Evolutionary conservation across 2,329 filamentous ascomycete species (phyloP).

Genomic region (Colletotrichum zoysiae): DNA sequence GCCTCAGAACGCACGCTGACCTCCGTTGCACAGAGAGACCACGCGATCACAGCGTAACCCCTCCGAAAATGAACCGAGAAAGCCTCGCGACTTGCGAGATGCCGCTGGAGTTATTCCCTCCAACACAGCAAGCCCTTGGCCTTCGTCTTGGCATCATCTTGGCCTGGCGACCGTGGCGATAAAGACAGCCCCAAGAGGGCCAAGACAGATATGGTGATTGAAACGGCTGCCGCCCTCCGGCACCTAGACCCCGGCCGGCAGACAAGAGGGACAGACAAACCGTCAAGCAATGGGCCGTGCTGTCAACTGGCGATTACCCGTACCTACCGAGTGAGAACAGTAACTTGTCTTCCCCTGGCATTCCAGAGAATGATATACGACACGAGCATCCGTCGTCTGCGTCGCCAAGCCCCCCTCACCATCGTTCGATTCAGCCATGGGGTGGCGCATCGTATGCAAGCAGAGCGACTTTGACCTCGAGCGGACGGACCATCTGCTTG

Average conservation of each 20-base stretch:
- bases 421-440: neutral
- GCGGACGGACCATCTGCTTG: neutral
- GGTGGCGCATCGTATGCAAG: neutral
- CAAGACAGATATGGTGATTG: constrained; percentile 13
- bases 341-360: constrained; percentile 16
- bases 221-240: constrained; percentile 24
- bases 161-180: constrained; percentile 31
- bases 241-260: constrained; percentile 20
- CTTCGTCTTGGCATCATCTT: constrained; percentile 29
- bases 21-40: constrained; percentile 11
- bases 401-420: constrained; percentile 16
- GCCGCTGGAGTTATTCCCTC: constrained; percentile 6
- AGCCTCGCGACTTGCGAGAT: neutral
- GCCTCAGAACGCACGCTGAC: neutral
- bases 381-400: neutral
- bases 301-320: constrained; percentile 30
- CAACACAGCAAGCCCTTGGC: constrained; percentile 29
- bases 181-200: neutral
- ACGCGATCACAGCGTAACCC: constrained; percentile 26
- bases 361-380: constrained; percentile 7
- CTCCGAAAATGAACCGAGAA: constrained; percentile 2
- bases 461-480: constrained; percentile 3
- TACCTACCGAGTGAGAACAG: constrained; percentile 13
- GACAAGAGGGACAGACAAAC: constrained; percentile 12
- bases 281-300: constrained; percentile 32